Evolutionary conservation across 2,329 filamentous ascomycete genomes (phyloP).

Genomic region (Simplicillium sp.): DNA sequence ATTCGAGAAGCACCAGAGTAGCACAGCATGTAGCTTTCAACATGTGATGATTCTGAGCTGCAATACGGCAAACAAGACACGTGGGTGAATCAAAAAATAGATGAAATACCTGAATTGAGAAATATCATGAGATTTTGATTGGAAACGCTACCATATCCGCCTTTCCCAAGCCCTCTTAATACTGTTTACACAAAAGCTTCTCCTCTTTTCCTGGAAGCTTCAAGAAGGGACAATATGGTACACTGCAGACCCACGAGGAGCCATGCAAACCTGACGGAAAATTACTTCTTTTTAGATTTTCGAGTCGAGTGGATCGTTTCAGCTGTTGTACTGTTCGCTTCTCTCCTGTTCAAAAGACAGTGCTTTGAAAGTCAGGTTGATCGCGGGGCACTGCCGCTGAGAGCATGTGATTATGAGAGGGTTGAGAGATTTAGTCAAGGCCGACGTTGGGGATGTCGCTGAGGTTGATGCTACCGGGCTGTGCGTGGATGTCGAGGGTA

Average conservation of each 20-base stretch:
- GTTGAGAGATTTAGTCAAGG: conserved; percentile 37
- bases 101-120: not conserved
- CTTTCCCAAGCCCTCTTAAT: conserved; percentile 20
- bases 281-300: conserved; percentile 1
- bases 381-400: too few relatives aligned
- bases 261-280: not conserved
- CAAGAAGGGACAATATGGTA: conserved; percentile 30
- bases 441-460: conserved; percentile 41
- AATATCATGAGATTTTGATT: conserved; percentile 16
- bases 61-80: conserved; percentile 8
- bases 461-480: conserved; percentile 29
- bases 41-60: conserved; percentile 7
- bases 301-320: not conserved
- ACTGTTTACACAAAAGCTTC: conserved; percentile 34
- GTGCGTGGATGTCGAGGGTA: conserved; percentile 50
- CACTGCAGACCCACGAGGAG: conserved; percentile 16
- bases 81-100: not conserved
- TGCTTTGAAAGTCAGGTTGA: not conserved
- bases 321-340: not conserved
- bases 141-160: conserved; percentile 19
- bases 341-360: conserved; percentile 2
- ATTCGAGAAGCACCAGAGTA: conserved; percentile 18
- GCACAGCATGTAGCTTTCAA: not conserved
- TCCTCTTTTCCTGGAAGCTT: conserved; percentile 25
- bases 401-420: not conserved